phyloP scores from a whole-genome alignment of 208 protist genomes.

The Tritrichomonas foetus region DNA sequence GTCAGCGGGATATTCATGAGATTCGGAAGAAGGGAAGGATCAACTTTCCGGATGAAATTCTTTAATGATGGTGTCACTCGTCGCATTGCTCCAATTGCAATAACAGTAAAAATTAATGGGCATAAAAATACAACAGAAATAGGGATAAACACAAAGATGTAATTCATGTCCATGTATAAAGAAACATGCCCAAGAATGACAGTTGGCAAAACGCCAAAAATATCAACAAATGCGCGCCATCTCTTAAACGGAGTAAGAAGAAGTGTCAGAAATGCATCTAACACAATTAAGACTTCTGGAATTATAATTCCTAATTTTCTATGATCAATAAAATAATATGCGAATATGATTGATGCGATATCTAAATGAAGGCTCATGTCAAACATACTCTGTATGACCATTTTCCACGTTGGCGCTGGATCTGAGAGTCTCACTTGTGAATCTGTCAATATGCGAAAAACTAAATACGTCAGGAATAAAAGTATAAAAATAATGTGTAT shows the following conservation, averaged over 20 bases:
- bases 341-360: not conserved
- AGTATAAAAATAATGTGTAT: not conserved
- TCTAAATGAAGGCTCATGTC: slow-evolving; percentile 17
- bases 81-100: not conserved
- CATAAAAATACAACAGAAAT: not conserved
- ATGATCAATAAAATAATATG: not conserved
- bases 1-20: not conserved
- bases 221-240: not conserved
- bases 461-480: not conserved
- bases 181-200: slow-evolving; percentile 15
- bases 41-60: not conserved
- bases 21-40: not conserved
- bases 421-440: not conserved
- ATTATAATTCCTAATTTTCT: not conserved
- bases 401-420: not conserved
- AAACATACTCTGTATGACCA: not conserved
- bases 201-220: not conserved
- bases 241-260: not conserved
- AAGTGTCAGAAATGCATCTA: slow-evolving; percentile 1
- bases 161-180: not conserved
- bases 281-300: not conserved
- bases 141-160: not conserved
- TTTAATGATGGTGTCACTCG: not conserved
- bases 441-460: not conserved
- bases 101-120: not conserved